Conservation (phyloP, 106 monocot species). For the Apostasia ramifera region DNA sequence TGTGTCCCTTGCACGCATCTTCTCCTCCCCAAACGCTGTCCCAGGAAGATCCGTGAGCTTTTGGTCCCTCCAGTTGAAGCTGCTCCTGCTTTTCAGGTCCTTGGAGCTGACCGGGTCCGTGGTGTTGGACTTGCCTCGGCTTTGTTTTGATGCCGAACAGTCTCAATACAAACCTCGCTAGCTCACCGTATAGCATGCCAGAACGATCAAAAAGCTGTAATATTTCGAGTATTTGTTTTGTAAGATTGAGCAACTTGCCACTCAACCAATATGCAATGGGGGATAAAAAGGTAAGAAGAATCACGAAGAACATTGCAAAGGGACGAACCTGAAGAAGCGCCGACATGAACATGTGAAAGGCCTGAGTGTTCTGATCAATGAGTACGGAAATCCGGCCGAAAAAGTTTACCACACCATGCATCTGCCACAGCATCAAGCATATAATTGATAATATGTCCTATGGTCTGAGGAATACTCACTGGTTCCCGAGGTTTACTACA, state of each 20-base stretch:
- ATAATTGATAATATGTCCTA: no score
- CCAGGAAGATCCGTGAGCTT: constrained; percentile 42
- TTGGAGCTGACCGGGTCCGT: constrained; percentile 18
- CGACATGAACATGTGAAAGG: constrained; percentile 77
- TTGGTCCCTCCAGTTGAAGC: constrained; percentile 47
- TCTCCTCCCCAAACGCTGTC: constrained; percentile 68
- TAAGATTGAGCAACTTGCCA: neutral
- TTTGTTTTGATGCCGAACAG: constrained; percentile 63
- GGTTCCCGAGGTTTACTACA: no score
- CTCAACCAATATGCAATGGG: neutral
- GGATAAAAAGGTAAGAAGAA: neutral
- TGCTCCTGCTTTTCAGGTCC: constrained; percentile 18
- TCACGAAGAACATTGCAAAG: neutral
- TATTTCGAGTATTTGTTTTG: neutral
- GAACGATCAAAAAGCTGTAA: constrained; percentile 88
- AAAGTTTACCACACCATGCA: constrained; percentile 84
- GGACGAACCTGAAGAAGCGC: constrained; percentile 72
- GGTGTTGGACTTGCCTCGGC: constrained; percentile 27
- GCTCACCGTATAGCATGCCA: constrained; percentile 88
- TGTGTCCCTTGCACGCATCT: constrained; percentile 9
- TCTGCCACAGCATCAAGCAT: constrained; percentile 19
- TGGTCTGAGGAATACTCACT: no score
- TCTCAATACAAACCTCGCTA: constrained; percentile 76
- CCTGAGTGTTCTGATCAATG: constrained; percentile 89
- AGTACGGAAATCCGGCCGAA: constrained; percentile 77